Evolutionary conservation across 2,329 filamentous ascomycete species (phyloP), one percentile per base, ranked within the genome.

Genomic region (Colletotrichum higginsianum): DNA sequence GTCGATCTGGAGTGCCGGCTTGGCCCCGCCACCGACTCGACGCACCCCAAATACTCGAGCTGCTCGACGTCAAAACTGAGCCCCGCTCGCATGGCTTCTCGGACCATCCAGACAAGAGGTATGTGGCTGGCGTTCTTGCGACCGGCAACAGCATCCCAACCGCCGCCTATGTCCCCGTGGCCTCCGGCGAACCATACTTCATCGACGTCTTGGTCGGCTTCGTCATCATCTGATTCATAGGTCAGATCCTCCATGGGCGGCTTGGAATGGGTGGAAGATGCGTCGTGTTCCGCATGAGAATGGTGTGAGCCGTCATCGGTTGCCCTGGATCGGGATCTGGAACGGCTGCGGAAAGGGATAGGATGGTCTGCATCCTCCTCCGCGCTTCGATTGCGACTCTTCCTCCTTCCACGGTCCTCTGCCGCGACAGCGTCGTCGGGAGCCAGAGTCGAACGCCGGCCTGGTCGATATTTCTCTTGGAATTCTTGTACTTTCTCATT

Each of bases 151-250:
- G 87, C 82, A 61, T 89, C 88, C 93, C 93, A 95, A 0, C 93
- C 93, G 12, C 93, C 93, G 1, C 93, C 93, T 40, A 95, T 90
- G 73, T 96, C 93, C 2, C 90, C 93, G 74, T 97, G 94, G 13
- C 91, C 91, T 11, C 94, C 94, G 0, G 93, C 86, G 76, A 96
- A 96, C 92, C 92, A 94, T 0, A 96, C 88, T 76, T 96, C 94
- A 71, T 93, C 88, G 58, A 96, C 92, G 75, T 96, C 92, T 77
- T 95, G 93, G 1, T 86, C 84, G 0, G 80, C 82, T 2, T 85
- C 84, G 26, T 71, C 61, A 23, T 87, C 84, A 11, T 86, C 83
- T 0, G 83, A 84, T 9, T 84, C 83, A 7, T 85, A 82, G 0
- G 84, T 82, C n/a, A 72, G 63, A 5, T 80, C 78, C 21, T 76